phyloP scores from a whole-genome alignment of 2,329 filamentous ascomycete species.

The Microsporum canis region DNA sequence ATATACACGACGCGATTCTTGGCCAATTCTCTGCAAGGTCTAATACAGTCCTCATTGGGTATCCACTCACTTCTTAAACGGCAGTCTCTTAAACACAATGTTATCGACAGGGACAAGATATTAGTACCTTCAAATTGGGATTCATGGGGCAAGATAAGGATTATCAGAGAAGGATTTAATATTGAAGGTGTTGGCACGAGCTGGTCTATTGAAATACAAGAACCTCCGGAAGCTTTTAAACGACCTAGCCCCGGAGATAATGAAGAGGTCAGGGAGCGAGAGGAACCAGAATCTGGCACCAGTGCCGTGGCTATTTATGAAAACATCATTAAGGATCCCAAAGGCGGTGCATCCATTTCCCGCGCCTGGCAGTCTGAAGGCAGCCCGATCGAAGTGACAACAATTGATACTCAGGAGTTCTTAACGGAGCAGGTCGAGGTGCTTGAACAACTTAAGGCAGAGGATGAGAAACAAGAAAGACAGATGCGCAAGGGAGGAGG shows the following conservation, averaged over 20 bases:
- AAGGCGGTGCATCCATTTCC: slow-evolving; percentile 49
- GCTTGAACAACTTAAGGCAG: slow-evolving; percentile 53
- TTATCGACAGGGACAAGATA: slow-evolving; percentile 89
- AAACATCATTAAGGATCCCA: slow-evolving; percentile 65
- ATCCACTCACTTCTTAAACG: slow-evolving; percentile 74
- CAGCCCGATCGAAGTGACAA: slow-evolving; percentile 47
- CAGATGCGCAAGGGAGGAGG: slow-evolving; percentile 21
- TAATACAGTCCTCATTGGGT: slow-evolving; percentile 74
- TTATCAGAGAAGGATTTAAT: slow-evolving; percentile 82
- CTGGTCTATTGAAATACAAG: slow-evolving; percentile 76
- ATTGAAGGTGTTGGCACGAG: slow-evolving; percentile 73
- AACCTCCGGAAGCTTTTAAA: slow-evolving; percentile 27
- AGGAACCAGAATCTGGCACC: slow-evolving; percentile 28
- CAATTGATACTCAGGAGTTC: slow-evolving; percentile 67
- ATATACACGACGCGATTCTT: slow-evolving; percentile 73
- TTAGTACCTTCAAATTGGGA: slow-evolving; percentile 96
- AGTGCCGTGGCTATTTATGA: slow-evolving; percentile 66
- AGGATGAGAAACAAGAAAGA: slow-evolving; percentile 40
- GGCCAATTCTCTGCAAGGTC: slow-evolving; percentile 62
- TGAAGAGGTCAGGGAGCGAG: slow-evolving; percentile 18
- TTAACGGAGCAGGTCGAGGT: slow-evolving; percentile 61
- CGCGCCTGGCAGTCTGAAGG: slow-evolving; percentile 36
- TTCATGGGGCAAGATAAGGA: slow-evolving; percentile 92
- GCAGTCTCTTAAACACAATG: slow-evolving; percentile 72
- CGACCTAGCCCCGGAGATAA: slow-evolving; percentile 3